These are phyloP conservation scores for Teratosphaeria gauchensis DNA, from an alignment of 2,329 filamentous ascomycete genomes.

Conservation along the genomic window DNA sequence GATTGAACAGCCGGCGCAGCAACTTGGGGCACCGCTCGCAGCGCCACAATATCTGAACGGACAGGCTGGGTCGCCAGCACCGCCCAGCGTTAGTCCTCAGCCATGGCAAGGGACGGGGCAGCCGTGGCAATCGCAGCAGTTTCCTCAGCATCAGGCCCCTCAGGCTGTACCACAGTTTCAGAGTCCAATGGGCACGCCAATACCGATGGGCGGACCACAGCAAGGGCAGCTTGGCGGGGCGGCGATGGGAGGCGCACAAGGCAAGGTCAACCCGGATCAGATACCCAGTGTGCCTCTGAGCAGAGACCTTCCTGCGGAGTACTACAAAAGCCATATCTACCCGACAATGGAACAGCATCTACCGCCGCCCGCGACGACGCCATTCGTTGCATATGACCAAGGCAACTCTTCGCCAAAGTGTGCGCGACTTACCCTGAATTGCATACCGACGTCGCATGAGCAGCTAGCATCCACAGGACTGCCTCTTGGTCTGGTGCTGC, in stretches of 20 bases:
- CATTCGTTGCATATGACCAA: constrained; percentile 91
- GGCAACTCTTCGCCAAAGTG: constrained; percentile 95
- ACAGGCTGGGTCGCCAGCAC: constrained; percentile 16
- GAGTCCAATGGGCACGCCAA: constrained; percentile 17
- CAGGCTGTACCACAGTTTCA: constrained; percentile 7
- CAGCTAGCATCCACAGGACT: constrained; percentile 70
- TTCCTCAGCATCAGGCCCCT: constrained; percentile 7
- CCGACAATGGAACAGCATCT: constrained; percentile 92
- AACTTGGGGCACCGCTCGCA: constrained; percentile 58
- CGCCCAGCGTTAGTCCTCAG: constrained; percentile 9
- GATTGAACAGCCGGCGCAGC: constrained; percentile 57
- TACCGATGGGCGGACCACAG: constrained; percentile 19
- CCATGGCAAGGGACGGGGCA: constrained; percentile 30
- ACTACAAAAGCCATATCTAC: constrained; percentile 81
- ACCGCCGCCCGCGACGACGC: constrained; percentile 76
- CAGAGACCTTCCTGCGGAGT: constrained; percentile 70
- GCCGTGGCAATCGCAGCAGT: constrained; percentile 25
- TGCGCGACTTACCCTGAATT: constrained; percentile 83
- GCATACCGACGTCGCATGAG: constrained; percentile 75
- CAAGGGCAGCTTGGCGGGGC: constrained; percentile 5
- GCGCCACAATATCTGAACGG: constrained; percentile 48
- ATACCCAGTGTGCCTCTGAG: constrained; percentile 83
- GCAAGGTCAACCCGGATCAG: constrained; percentile 78
- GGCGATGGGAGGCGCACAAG: constrained; percentile 42
- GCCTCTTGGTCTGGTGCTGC: constrained; percentile 77